Percentiles rank a stretch among this genome's conserved stretches.
phyloP scores from a whole-genome alignment of 257 asterid genomes.

The Scutellaria barbata region DNA sequence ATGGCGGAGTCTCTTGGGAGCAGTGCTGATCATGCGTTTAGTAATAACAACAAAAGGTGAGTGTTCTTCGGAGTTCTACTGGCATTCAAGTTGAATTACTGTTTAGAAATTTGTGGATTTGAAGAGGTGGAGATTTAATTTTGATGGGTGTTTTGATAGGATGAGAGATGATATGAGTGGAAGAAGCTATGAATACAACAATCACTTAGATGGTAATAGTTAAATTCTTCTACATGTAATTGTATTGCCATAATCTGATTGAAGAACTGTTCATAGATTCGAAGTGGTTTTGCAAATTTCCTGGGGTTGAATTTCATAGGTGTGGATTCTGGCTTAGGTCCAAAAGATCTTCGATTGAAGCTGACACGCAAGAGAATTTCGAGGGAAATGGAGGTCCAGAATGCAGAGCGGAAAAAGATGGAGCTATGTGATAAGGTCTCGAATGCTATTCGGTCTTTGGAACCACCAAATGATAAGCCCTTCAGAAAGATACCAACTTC shows the following conservation, averaged over 20 bases:
- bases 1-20: conserved; percentile 31
- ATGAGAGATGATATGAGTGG: conserved; percentile 40
- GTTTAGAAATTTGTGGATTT: conserved; percentile 7
- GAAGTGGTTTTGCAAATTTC: neutral
- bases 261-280: neutral
- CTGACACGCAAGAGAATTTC: conserved; percentile 56
- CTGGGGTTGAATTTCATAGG: conserved; percentile 26
- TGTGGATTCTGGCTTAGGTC: conserved; percentile 45
- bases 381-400: conserved; percentile 44
- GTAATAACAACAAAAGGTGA: conserved; percentile 41
- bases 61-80: neutral
- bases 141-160: conserved; percentile 42
- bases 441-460: conserved; percentile 46
- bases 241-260: conserved; percentile 5
- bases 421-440: conserved; percentile 46
- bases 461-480: conserved; percentile 35
- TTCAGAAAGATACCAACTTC: conserved; percentile 35
- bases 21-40: conserved; percentile 34
- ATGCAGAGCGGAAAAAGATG: conserved; percentile 43
- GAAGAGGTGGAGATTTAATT: conserved; percentile 13
- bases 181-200: conserved; percentile 37
- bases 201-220: conserved; percentile 41
- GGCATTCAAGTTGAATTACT: neutral
- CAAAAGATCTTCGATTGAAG: conserved; percentile 63
- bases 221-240: conserved; percentile 9